Evolutionary conservation across 345 rosid species (phyloP), one percentile per base, ranked within the genome.

Genomic region (Gossypium herbaceum): DNA sequence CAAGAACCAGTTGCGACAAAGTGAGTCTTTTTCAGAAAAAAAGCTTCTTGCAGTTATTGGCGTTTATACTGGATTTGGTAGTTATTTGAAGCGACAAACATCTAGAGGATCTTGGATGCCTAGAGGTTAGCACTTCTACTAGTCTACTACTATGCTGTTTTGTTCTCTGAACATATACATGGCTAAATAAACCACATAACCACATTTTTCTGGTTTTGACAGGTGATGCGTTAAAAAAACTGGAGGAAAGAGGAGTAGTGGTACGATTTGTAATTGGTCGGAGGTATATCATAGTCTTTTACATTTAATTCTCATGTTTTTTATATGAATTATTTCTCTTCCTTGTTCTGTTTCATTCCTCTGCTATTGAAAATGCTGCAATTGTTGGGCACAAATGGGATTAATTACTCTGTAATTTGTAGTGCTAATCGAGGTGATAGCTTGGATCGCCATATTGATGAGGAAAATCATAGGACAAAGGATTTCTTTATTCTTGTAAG

Each of bases 91-190:
- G 77, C 86, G 99, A 68, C 93, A 89, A 78, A 60, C 76, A 24
- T 95, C 88, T 80, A 79, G 99, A 85, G 97, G 97, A 9, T 85
- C 97, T 41, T 95, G 98, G 97, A 95, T 95, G 98, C 98, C 98
- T 73, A 91, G 76, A 85, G 96, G 99, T 90, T 20, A 76, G 82
- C 29, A 52, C 7, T 69, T 69, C 59, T 69, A 11, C 10, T 57
- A 60, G 64, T 12, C 44, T 34, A 29, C 45, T 17, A 69, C 11
- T 0, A 17, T 69, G 59, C 60, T 51, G 16, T 27, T 51, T 9
- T 24, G 2, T 39, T 54, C 10, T 19, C 39, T 19, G 61, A 25
- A 54, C 44, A 50, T 25, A 17, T 73, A 15, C 43, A 25, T 73
- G 7, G 39, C 24, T 60, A 12, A 10, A 17, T 3, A 50, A 68